Evolutionary conservation across 139 green algal genomes (phyloP), one percentile per base, ranked within the genome.

Genomic region (Nannochloris sp.): DNA sequence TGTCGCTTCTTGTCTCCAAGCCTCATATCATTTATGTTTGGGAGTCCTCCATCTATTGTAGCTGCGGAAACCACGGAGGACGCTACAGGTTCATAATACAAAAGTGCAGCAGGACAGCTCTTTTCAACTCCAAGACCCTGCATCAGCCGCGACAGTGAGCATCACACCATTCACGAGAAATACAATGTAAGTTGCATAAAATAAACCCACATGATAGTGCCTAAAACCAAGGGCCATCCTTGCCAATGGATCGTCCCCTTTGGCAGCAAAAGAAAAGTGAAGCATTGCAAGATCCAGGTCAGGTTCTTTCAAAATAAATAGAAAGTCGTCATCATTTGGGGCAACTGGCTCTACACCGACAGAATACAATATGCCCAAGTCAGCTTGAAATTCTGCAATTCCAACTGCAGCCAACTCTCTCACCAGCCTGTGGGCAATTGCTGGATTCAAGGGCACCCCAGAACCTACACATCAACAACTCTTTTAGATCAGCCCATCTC

Each of bases 81-180:
- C 16, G 85, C 88, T 25, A 87, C 87, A 1, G 83, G 80, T 37
- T 80, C 69, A 71, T 96, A 96, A 78, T 97, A 97, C 37, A 89
- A 55, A 13, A 82, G 82, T 3, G 69, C 63, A 37, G 82, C 64
- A 66, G 79, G 78, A 75, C 91, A 97, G 61, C 60, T 84, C 46
- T 86, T 78, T 1, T 88, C 89, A 61, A 91, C 90, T 4, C 82
- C 84, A 10, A 90, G 56, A 8, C 91, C 91, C 26, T 83, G 70
- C 57, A 82, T 61, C 69, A 93, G 82, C 37, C 65, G 9, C 5
- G 62, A n/a, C 16, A 61, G 33, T 40, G 33, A 40, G 33, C 9
- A 40, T 40, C 33, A 46, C 3, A 6, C n/a, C 16, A 55, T 55
- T 56, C 1, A 55, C 17, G 57, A 25, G 17, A 23, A 56, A 62